Percentiles rank a stretch among this genome's conserved stretches.
These are phyloP conservation scores for Myrmaecium sp. DNA, from an alignment of 2,329 filamentous ascomycete genomes.

Conservation along the genomic window DNA sequence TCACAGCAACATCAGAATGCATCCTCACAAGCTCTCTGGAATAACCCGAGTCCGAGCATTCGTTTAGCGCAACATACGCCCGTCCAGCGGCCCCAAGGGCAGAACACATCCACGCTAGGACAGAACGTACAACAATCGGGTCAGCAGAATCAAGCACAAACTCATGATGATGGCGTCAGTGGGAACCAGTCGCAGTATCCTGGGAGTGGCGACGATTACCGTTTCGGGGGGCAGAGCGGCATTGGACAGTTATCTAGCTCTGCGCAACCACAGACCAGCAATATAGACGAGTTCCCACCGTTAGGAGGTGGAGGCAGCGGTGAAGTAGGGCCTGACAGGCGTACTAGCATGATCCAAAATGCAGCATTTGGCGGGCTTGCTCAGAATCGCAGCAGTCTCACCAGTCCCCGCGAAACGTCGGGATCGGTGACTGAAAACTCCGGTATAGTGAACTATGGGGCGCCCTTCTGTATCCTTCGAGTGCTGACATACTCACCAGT, in stretches of 20 bases:
- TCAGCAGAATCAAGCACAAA: constrained; percentile 21
- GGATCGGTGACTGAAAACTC: no score
- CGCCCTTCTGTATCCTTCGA: no score
- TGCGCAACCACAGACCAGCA: constrained; percentile 36
- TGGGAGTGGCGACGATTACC: constrained; percentile 36
- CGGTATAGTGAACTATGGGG: no score
- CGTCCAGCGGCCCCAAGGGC: constrained; percentile 33
- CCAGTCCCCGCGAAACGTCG: no score
- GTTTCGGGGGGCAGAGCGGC: constrained; percentile 38
- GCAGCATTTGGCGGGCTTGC: constrained; percentile 26
- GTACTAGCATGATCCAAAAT: constrained; percentile 33
- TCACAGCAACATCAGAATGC: constrained; percentile 34
- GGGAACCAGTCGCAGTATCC: constrained; percentile 34
- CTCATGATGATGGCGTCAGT: constrained; percentile 21
- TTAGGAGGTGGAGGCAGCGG: constrained; percentile 34
- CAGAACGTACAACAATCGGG: constrained; percentile 16
- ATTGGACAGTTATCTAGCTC: constrained; percentile 33
- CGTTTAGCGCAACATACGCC: constrained; percentile 35
- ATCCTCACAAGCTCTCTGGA: constrained; percentile 35
- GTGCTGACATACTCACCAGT: constrained; percentile 7
- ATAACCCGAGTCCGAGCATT: constrained; percentile 40
- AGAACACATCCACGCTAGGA: constrained; percentile 15
- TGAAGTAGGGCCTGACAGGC: constrained; percentile 33
- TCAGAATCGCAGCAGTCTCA: no score
- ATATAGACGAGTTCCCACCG: constrained; percentile 45